phyloP scores from a whole-genome alignment of 164 flowering plant species.

The Chimonanthus salicifolius region DNA sequence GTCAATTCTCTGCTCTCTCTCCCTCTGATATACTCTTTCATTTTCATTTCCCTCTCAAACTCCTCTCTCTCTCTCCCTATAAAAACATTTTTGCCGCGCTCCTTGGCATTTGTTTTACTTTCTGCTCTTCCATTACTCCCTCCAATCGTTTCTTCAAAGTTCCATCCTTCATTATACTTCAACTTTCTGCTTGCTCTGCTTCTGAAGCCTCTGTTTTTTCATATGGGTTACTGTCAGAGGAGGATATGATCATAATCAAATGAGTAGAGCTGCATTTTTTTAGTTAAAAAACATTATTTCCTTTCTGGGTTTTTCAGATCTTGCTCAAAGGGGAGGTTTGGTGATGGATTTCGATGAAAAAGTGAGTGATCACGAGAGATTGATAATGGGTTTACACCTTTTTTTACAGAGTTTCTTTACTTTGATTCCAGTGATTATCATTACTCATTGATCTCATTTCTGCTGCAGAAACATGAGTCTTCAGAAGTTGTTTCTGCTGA shows the following conservation, averaged over 20 bases:
- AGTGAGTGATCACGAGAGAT: conserved; percentile 19
- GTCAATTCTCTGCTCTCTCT: not conserved
- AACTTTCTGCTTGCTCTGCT: not conserved
- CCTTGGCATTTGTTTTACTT: not conserved
- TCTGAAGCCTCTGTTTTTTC: conserved; percentile 4
- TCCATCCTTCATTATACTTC: not conserved
- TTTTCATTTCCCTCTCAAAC: not conserved
- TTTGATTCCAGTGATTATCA: not conserved
- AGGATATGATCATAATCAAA: not conserved
- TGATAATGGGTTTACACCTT: not conserved
- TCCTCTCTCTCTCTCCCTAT: not conserved
- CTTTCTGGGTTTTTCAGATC: conserved; percentile 6
- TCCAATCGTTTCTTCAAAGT: not conserved
- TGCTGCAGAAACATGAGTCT: conserved; percentile 20
- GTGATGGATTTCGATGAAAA: conserved; percentile 27
- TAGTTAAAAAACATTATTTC: not conserved
- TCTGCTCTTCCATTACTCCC: not conserved
- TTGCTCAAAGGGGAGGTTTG: not conserved
- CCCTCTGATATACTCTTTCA: not conserved
- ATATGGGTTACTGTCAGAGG: not conserved
- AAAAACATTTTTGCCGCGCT: not conserved
- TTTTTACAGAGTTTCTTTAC: not conserved
- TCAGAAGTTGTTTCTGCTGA: not conserved
- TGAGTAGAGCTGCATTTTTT: not conserved
- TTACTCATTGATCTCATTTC: not conserved